Percentiles rank a stretch among this genome's conserved stretches.
These are phyloP conservation scores for Aegilops sharonensis DNA, from an alignment of 176 grass and related monocot species.

Conservation along the genomic window DNA sequence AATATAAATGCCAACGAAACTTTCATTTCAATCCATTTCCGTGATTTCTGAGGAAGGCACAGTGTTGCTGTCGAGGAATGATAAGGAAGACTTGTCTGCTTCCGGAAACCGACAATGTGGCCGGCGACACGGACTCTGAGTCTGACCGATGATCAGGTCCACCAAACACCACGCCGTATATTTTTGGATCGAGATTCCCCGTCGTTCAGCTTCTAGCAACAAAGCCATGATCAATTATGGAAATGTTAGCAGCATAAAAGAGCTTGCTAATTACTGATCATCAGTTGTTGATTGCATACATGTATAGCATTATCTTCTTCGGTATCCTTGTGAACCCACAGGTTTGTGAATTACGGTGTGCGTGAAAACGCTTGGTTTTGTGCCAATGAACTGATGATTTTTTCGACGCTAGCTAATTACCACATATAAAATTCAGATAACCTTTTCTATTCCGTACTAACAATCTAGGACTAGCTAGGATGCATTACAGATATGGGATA, in stretches of 20 bases:
- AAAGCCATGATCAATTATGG: not conserved
- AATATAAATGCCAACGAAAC: not conserved
- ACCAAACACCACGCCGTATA: not conserved
- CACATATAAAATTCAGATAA: not conserved
- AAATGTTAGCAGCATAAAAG: not conserved
- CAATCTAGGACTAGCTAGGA: not conserved
- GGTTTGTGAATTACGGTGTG: not conserved
- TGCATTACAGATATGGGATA: not conserved
- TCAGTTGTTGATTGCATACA: not conserved
- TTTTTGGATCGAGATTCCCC: conserved; percentile 16
- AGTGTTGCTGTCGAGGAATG: conserved; percentile 52
- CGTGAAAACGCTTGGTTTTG: too few species aligned
- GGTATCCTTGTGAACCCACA: not conserved
- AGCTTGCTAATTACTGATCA: conserved; percentile 2
- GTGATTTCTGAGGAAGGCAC: conserved; percentile 6
- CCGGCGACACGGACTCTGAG: not conserved
- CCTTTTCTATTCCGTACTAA: not conserved
- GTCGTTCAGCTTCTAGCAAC: not conserved
- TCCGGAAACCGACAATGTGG: conserved; percentile 17
- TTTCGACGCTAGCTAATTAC: too few species aligned
- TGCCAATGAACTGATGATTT: too few species aligned
- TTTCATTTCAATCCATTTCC: conserved; percentile 33
- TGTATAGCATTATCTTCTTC: not conserved
- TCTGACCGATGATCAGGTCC: not conserved
- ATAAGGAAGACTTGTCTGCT: conserved; percentile 28